Evolutionary conservation across 106 monocot species (phyloP), one percentile per base, ranked within the genome.

Genomic region (Triglochin maritima): DNA sequence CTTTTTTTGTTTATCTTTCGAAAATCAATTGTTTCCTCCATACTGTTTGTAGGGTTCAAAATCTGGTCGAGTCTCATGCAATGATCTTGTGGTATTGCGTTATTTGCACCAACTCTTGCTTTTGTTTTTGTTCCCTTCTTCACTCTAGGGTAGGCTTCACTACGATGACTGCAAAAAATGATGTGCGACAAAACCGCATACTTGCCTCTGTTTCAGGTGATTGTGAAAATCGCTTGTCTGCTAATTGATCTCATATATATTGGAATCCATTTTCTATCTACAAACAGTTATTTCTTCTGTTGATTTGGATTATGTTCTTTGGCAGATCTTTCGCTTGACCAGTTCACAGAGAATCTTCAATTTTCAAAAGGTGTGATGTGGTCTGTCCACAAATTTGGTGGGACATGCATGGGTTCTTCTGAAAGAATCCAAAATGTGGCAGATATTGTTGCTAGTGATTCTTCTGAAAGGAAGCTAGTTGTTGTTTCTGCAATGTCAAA

Each of bases 341-440:
- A 82, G 50, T 70, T 71, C 58, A 52, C 64, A 42, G 78, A 79
- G 59, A 66, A 57, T 46, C 71, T 56, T 48, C 11, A 54, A 49
- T 70, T 91, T 65, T 83, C 81, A 13, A 91, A 82, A 71, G 96
- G 88, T 53, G 86, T 78, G 46, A 75, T 85, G 81, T 98, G 96
- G 96, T 88, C 96, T 57, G 91, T 98, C 74, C 96, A 98, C 77
- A 98, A 98, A 73, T 98, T 98, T 82, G 96, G 96, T 62, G 96
- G 96, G 56, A 88, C 96, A 49, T 98, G 96, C 57, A 88, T 98
- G 96, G 96, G 91, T 17, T 84, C 91, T 17, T 57, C 91, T 3
- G 60, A 84, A 62, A 83, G 88, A 70, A 98, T 98, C 53, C 82
- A 84, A 60, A 84, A 59, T 84, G 98, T 89, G 56, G 88, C 92